Conservation (phyloP, 2,329 filamentous ascomycete species). For the Beauveria medogensis region DNA sequence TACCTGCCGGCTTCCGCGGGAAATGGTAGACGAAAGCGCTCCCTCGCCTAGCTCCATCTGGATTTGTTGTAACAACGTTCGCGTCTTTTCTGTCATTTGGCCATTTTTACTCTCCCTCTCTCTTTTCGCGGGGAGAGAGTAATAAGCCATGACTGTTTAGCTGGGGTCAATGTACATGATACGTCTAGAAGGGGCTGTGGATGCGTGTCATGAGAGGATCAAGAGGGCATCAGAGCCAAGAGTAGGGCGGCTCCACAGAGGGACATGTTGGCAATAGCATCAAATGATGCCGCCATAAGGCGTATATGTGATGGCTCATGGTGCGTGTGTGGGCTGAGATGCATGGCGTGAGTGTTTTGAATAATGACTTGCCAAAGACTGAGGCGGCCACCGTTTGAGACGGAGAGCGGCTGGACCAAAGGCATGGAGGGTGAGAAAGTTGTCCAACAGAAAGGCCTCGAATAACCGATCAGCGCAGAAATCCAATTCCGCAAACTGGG, state of each 20-base stretch:
- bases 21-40: not conserved
- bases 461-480: conserved; percentile 1
- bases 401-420: not conserved
- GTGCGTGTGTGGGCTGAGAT: not conserved
- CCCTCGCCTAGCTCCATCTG: not conserved
- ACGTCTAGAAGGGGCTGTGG: too few relatives aligned
- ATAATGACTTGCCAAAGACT: not conserved
- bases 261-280: not conserved
- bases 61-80: not conserved
- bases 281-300: not conserved
- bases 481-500: not conserved
- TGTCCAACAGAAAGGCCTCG: not conserved
- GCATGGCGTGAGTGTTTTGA: not conserved
- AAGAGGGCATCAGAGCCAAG: not conserved
- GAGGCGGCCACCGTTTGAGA: conserved; percentile 5
- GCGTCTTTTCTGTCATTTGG: too few relatives aligned
- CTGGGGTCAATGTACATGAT: not conserved
- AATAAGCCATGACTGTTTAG: not conserved
- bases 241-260: too few relatives aligned
- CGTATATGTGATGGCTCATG: not conserved
- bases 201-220: not conserved
- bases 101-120: not conserved
- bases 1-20: conserved; percentile 5
- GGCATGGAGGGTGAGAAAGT: too few relatives aligned
- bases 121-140: not conserved